Conservation (phyloP, 163 green algal genomes). For the Chlamydomonas reinhardtii region DNA sequence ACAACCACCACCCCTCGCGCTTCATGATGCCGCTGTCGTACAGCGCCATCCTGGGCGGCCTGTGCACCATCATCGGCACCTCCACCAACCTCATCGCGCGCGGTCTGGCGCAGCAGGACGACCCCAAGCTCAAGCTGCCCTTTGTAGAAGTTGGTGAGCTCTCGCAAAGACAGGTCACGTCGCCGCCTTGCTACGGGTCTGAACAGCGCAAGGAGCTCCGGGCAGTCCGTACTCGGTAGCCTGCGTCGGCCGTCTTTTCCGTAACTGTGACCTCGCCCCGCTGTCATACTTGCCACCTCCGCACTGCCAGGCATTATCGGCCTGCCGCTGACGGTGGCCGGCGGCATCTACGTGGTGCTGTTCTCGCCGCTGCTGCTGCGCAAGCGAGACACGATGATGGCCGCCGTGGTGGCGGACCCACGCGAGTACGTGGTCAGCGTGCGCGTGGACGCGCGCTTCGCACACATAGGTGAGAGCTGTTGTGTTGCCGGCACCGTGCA, state of each 20-base stretch:
- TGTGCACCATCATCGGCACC: constrained; percentile 82
- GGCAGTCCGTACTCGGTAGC: no score
- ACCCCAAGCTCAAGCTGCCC: constrained; percentile 8
- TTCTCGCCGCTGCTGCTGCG: constrained; percentile 29
- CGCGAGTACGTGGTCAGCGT: constrained; percentile 41
- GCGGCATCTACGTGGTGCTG: constrained; percentile 22
- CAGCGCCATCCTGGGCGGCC: constrained; percentile 79
- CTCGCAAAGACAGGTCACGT: neutral
- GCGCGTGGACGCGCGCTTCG: constrained; percentile 19
- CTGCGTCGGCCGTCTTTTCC: no score
- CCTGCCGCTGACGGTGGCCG: constrained; percentile 28
- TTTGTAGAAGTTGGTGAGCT: constrained; percentile 37
- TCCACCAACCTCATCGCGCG: constrained; percentile 80
- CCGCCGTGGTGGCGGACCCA: constrained; percentile 23
- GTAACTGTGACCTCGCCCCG: no score
- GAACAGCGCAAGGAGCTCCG: no score
- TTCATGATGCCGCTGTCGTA: constrained; percentile 81
- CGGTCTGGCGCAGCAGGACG: constrained; percentile 19
- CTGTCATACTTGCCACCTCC: no score
- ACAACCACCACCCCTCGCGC: constrained; percentile 12
- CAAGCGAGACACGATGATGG: constrained; percentile 27
- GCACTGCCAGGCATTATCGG: constrained; percentile 1
- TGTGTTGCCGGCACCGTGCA: no score
- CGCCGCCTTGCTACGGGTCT: no score
- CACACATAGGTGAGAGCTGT: constrained; percentile 31